Evolutionary conservation across 257 asterid genomes (phyloP).

Genomic region (Forsythia viridissima): DNA sequence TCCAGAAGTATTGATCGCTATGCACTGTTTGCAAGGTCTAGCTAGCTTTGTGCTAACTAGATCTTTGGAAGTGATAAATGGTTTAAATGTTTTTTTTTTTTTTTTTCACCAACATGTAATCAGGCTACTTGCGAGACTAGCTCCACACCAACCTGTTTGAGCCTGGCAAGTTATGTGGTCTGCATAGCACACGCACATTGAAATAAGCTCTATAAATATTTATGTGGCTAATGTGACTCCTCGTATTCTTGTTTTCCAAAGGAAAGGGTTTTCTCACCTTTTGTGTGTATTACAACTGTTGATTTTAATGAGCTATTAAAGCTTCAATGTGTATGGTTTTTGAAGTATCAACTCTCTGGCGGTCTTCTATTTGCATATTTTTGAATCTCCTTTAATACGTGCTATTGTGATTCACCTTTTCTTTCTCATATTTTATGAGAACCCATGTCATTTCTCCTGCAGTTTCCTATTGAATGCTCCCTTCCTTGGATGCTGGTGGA

Average conservation of each 20-base stretch:
- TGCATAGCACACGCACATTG: neutral
- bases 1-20: neutral
- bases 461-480: conserved; percentile 99
- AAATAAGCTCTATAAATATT: neutral
- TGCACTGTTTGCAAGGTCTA: neutral
- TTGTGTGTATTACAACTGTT: neutral
- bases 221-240: neutral
- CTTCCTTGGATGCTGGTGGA: conserved; percentile 99
- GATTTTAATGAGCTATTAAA: neutral
- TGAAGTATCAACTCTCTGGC: neutral
- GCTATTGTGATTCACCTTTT: conserved; percentile 8
- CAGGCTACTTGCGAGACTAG: neutral
- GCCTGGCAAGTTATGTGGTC: neutral
- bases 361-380: conserved; percentile 3
- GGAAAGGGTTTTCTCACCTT: neutral
- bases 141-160: neutral
- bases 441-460: conserved; percentile 29
- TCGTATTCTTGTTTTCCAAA: neutral
- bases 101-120: neutral
- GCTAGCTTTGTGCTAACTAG: conserved; percentile 14
- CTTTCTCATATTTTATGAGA: conserved; percentile 15
- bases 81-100: neutral
- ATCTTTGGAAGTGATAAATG: conserved; percentile 7
- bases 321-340: neutral
- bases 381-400: neutral